These are phyloP conservation scores for Penicillium sclerotigenum DNA, from an alignment of 2,329 filamentous ascomycete genomes.

Conservation along the genomic window DNA sequence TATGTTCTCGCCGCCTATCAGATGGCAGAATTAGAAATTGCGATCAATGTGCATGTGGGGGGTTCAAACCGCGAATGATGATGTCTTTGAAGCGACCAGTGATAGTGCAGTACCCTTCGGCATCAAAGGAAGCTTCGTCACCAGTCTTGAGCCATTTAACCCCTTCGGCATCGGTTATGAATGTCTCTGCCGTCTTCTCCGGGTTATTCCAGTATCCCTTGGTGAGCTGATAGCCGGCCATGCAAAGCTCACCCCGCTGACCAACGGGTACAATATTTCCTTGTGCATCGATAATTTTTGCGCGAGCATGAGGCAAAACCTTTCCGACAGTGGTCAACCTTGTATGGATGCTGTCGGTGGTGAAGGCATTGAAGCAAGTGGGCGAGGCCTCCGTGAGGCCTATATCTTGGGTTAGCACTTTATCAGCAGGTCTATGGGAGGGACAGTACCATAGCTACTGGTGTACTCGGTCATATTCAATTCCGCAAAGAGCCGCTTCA, in stretches of 20 bases:
- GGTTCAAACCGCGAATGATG: conserved; percentile 61
- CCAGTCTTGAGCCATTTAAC: conserved; percentile 65
- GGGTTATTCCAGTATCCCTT: conserved; percentile 63
- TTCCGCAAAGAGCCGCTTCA: conserved; percentile 67
- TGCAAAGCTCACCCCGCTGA: conserved; percentile 69
- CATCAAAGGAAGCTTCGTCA: conserved; percentile 53
- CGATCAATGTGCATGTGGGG: neutral
- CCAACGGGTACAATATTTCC: conserved; percentile 67
- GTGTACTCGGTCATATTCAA: conserved; percentile 74
- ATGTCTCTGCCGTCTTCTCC: conserved; percentile 70
- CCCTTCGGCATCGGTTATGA: conserved; percentile 61
- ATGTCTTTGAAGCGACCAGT: conserved; percentile 77
- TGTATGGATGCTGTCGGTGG: conserved; percentile 64
- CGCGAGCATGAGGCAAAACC: conserved; percentile 69
- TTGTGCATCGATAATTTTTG: conserved; percentile 69
- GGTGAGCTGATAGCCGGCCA: conserved; percentile 71
- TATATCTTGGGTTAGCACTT: conserved; percentile 7
- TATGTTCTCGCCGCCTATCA: conserved; percentile 64
- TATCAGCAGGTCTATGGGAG: neutral
- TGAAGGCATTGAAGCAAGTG: conserved; percentile 77
- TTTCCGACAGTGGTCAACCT: conserved; percentile 71
- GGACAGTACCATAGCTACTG: conserved; percentile 54
- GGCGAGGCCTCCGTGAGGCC: conserved; percentile 74
- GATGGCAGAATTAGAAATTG: neutral
- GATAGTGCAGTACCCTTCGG: conserved; percentile 66